Conservation (phyloP, 805 yeast species). For the Sugiyamaella floridensis region DNA sequence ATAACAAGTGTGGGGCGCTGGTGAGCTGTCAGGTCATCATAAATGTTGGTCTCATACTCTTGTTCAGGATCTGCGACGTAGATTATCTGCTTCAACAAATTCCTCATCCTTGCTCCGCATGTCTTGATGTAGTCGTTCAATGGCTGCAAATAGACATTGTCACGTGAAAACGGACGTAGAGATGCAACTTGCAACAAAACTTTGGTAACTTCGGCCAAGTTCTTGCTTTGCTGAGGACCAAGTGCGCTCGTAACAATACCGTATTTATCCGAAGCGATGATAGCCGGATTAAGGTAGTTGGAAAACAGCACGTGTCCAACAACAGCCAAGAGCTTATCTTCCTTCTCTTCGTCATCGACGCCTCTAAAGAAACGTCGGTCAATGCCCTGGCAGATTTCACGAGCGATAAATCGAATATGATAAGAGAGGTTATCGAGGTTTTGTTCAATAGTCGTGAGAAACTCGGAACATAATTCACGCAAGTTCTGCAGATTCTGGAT, state of each 20-base stretch:
- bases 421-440: constrained; percentile 44
- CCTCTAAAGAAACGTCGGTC: constrained; percentile 7
- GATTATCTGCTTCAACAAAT: constrained; percentile 42
- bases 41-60: constrained; percentile 53
- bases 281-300: constrained; percentile 32
- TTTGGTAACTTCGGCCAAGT: constrained; percentile 50
- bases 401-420: constrained; percentile 51
- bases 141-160: constrained; percentile 68
- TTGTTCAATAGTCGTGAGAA: constrained; percentile 46
- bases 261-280: constrained; percentile 37
- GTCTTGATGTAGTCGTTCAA: constrained; percentile 62
- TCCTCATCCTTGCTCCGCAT: constrained; percentile 42
- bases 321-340: constrained; percentile 53
- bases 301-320: constrained; percentile 50
- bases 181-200: constrained; percentile 59
- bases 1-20: constrained; percentile 35
- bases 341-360: constrained; percentile 29
- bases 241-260: constrained; percentile 41
- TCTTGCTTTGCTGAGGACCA: constrained; percentile 38
- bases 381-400: constrained; percentile 30
- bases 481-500: constrained; percentile 66
- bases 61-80: constrained; percentile 51
- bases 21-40: constrained; percentile 60
- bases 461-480: constrained; percentile 61
- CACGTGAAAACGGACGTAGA: constrained; percentile 57